Evolutionary conservation across 83 land plant species (phyloP), one percentile per base, ranked within the genome.

Genomic region (Picea mariana): DNA sequence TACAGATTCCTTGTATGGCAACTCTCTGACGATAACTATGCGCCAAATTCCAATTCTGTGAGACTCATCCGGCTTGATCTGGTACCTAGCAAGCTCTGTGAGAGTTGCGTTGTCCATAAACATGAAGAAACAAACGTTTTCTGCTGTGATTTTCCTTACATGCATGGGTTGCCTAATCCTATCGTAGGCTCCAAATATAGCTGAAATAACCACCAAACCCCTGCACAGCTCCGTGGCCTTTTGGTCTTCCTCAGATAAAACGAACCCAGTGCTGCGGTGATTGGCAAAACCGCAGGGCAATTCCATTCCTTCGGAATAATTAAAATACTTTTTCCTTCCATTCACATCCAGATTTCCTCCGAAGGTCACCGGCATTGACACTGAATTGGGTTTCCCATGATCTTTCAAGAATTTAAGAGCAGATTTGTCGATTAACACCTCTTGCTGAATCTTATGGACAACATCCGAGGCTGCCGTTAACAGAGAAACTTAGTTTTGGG

Each of bases 91-190:
- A n/a, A 93, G 88, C 18, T 63, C 76, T 66, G 66, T 38, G 9
- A 93, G 79, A 6, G 94, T 91, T 9, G 34, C 20, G 55, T 82
- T 82, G 77, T 93, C 95, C 12, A 91, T 81, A 81, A 93, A 91
- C 88, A 91, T 84, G 90, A 93, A 91, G 86, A 93, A 93, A 68
- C 95, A 93, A 8, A 87, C 92, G 21, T 21, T 73, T 7, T 82
- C 80, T 16, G 87, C 79, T 21, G 91, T 88, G 3, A 80, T 76
- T 40, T 82, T 66, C 60, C 89, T 91, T 1, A 93, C 69, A 38
- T 88, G 81, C 71, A 52, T 87, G 9, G 95, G 95, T 84, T 93
- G 95, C 68, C 93, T 84, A 66, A 93, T 86, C 61, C 85, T 88
- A 85, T 93, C 94, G 40, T 93, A 91, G 76, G 86, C 90, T 24